Conservation (phyloP, 805 yeast genomes). For the Clavispora fructus region DNA sequence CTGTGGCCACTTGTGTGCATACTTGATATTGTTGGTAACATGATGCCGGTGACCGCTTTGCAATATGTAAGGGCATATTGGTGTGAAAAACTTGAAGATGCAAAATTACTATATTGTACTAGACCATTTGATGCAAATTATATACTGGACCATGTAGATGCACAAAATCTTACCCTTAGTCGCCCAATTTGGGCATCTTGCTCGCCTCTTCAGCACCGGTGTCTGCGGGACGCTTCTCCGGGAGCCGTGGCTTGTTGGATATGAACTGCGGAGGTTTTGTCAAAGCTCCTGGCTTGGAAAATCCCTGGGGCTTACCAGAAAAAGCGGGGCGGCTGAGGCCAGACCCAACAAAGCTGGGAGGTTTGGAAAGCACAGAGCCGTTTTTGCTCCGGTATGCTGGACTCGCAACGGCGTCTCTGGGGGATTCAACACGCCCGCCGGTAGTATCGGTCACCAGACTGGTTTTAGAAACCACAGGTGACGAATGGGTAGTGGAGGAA, state of each 20-base stretch:
- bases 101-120: too few relatives aligned
- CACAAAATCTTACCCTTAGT: neutral
- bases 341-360: slow-evolving; percentile 18
- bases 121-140: neutral
- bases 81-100: too few relatives aligned
- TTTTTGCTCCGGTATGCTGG: neutral
- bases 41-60: too few relatives aligned
- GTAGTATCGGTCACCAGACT: neutral
- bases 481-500: neutral
- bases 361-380: slow-evolving; percentile 16
- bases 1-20: too few relatives aligned
- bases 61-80: too few relatives aligned
- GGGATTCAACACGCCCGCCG: neutral
- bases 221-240: slow-evolving; percentile 9
- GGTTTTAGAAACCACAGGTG: neutral
- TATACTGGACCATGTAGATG: neutral
- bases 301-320: slow-evolving; percentile 21
- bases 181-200: slow-evolving; percentile 7
- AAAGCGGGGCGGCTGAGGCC: slow-evolving; percentile 23
- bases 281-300: slow-evolving; percentile 27
- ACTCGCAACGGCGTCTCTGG: neutral
- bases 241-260: slow-evolving; percentile 25
- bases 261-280: slow-evolving; percentile 35
- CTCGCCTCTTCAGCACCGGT: slow-evolving; percentile 2
- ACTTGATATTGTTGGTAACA: too few relatives aligned